Percentiles rank a stretch among this genome's conserved stretches.
Evolutionary conservation across 164 flowering plant species (phyloP).

Genomic region (Kingdonia uniflora): DNA sequence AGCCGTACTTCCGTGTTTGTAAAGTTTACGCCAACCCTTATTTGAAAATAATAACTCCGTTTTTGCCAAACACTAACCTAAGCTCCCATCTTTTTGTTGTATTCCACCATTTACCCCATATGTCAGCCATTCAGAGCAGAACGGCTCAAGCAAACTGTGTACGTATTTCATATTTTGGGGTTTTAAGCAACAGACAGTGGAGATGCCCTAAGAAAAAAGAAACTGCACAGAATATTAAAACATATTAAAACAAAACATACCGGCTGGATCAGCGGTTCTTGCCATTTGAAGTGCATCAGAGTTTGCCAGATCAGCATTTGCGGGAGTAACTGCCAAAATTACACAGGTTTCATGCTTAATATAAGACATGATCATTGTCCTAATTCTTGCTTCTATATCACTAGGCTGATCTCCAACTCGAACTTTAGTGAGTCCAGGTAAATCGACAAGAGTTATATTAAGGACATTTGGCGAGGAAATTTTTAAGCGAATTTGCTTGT

Average conservation of each 20-base stretch:
- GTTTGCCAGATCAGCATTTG: conserved; percentile 48
- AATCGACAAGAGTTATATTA: conserved; percentile 42
- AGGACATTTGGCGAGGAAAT: conserved; percentile 49
- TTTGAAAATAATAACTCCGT: no score
- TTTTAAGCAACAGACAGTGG: no score
- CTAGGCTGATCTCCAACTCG: conserved; percentile 54
- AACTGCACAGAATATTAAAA: no score
- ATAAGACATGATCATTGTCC: conserved; percentile 41
- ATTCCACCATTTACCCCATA: no score
- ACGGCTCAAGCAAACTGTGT: no score
- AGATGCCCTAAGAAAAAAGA: no score
- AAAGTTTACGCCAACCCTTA: no score
- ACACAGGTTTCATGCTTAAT: conserved; percentile 29
- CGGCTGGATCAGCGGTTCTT: conserved; percentile 37
- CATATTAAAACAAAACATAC: conserved; percentile 16
- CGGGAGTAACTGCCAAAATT: conserved; percentile 51
- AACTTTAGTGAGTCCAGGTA: conserved; percentile 52
- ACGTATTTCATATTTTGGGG: no score
- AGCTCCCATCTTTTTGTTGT: no score
- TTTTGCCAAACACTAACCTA: no score
- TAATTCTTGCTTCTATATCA: conserved; percentile 40
- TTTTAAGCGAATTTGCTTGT: conserved; percentile 35
- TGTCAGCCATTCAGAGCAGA: no score
- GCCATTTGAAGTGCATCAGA: conserved; percentile 60
- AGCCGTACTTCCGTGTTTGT: no score